Base-by-base conservation (phyloP, 176 grass and related monocot genomes). In the Eragrostis nindensis region DNA sequence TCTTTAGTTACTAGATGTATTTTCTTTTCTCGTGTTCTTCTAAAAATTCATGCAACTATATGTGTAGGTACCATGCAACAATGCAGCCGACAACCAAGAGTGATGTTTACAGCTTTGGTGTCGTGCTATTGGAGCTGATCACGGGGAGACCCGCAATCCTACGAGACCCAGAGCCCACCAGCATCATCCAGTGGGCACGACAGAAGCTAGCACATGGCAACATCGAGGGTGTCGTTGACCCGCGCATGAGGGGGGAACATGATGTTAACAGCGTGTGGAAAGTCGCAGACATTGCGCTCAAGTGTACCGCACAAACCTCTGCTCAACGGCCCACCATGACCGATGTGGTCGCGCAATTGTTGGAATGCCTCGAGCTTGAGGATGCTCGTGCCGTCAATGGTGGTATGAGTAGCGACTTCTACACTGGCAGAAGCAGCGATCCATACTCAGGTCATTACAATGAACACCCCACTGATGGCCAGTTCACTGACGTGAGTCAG, bases 221-320 rank as follows among this genome's bases (percentile, higher is more conserved):
- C 82, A 89, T 89, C 66, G 87, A 89, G 76, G 78, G 61, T 8
- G 70, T 85, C 8, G 76, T 71, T 22, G 87, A 89, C 47, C 9
- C 48, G 11, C 54, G 60, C 12, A 80, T 89, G 52, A 6, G 13
- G 6, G 81, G 68, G 0, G 70, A 76, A 12, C 80, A 89, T 21
- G 81, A 85, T 44, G 83, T 89, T 11, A 89, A 85, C 11, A 40
- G 68, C 10, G 41, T 90, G n/a, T 94, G 91, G 88, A 90, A 90
- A 60, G 81, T 12, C 11, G 27, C 60, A 0, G 60, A 63, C 11
- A 32, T 63, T 4, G 60, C 60, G 0, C 11, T 62, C 26, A 62
- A 27, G 13, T 62, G 60, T 4, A 62, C 26, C 1, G 2, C 5
- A 2, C 8, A 13, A 5, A 11, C 60, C 0, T 62, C 60, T 1